These are phyloP conservation scores for Protomyces arabidopsidicola DNA, from an alignment of 1,139 yeast species.

Conservation along the genomic window DNA sequence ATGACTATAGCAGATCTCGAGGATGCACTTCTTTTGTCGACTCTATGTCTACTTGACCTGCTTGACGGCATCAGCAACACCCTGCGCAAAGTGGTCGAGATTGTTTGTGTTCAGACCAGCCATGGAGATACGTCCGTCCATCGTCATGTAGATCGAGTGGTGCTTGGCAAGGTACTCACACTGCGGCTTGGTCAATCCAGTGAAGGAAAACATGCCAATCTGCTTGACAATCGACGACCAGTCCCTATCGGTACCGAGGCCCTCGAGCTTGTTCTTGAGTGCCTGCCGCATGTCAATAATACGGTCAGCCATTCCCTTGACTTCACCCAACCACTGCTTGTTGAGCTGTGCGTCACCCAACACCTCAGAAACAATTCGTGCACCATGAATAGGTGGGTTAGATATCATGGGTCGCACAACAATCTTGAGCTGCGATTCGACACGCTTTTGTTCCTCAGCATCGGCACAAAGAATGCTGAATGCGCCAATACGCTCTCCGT, in stretches of 20 bases:
- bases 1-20: background rate
- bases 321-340: conserved; percentile 76
- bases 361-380: conserved; percentile 79
- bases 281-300: conserved; percentile 68
- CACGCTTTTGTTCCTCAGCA: conserved; percentile 43
- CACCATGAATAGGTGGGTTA: conserved; percentile 90
- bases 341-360: conserved; percentile 61
- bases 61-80: conserved; percentile 63
- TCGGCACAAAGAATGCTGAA: conserved; percentile 55
- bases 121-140: conserved; percentile 81
- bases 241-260: conserved; percentile 71
- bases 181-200: conserved; percentile 77
- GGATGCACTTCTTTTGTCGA: background rate
- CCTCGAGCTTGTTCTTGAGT: conserved; percentile 57
- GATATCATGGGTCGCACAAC: conserved; percentile 81
- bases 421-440: conserved; percentile 74
- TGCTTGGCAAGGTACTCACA: conserved; percentile 70
- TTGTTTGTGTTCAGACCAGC: conserved; percentile 86
- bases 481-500: conserved; percentile 97
- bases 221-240: conserved; percentile 93
- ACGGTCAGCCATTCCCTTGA: conserved; percentile 82
- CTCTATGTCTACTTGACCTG: background rate
- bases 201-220: conserved; percentile 95
- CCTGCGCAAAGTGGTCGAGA: conserved; percentile 71
- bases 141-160: conserved; percentile 63